Conservation (phyloP, 129 eudicot species). For the Gnaphalium uliginosum region DNA sequence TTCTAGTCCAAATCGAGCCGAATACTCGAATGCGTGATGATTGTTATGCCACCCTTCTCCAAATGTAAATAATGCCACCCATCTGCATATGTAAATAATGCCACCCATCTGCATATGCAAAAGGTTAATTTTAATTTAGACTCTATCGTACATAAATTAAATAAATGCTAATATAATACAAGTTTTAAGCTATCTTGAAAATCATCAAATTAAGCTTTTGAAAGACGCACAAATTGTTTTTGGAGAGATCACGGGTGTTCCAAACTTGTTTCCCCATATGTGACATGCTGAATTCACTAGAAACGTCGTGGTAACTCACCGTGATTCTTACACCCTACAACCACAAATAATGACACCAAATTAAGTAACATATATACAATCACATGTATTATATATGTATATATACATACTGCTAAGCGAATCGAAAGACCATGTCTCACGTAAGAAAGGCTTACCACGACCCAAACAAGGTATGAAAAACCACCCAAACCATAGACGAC, state of each 20-base stretch:
- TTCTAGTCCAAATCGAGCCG: slow-evolving; percentile 80
- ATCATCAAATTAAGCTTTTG: too few relatives aligned
- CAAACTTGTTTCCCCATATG: slow-evolving; percentile 59
- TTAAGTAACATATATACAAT: not conserved
- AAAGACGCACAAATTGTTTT: slow-evolving; percentile 25
- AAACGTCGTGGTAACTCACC: slow-evolving; percentile 26
- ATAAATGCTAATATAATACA: too few relatives aligned
- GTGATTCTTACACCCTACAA: slow-evolving; percentile 33
- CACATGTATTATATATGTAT: too few relatives aligned
- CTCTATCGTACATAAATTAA: not conserved
- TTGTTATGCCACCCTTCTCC: slow-evolving; percentile 89
- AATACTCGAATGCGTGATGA: slow-evolving; percentile 78
- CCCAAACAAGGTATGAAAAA: slow-evolving; percentile 35
- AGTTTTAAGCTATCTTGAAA: too few relatives aligned
- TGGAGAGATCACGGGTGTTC: slow-evolving; percentile 54
- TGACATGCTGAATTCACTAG: slow-evolving; percentile 67
- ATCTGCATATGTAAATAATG: slow-evolving; percentile 24
- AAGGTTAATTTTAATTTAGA: not conserved
- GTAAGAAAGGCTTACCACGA: slow-evolving; percentile 15
- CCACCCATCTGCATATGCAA: too few relatives aligned
- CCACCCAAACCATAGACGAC: slow-evolving; percentile 27
- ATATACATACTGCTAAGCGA: too few relatives aligned
- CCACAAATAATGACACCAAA: not conserved
- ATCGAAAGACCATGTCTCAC: too few relatives aligned
- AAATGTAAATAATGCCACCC: slow-evolving; percentile 68